Evolutionary conservation across 2,329 filamentous ascomycete genomes (phyloP).

Genomic region (Colletotrichum chrysophilum): DNA sequence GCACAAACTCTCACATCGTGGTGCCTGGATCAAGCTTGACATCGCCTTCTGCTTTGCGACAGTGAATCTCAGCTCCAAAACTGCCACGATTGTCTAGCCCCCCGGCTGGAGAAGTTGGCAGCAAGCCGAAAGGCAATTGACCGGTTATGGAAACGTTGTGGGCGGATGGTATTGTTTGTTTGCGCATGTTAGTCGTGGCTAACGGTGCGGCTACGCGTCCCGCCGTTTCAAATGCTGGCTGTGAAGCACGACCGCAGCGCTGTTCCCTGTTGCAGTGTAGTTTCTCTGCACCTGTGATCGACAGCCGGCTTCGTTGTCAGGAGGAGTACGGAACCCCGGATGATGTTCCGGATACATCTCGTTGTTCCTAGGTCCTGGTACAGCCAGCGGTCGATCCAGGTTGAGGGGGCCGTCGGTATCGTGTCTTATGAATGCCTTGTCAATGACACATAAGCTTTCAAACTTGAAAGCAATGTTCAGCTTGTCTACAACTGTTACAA

Average conservation of each 20-base stretch:
- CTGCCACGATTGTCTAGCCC: neutral
- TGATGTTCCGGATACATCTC: neutral
- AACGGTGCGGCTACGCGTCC: neutral
- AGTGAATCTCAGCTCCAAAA: neutral
- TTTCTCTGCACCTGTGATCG: neutral
- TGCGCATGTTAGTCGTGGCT: neutral
- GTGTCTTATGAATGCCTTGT: neutral
- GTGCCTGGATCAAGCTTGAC: neutral
- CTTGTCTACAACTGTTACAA: neutral
- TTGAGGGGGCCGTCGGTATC: neutral
- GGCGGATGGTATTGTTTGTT: neutral
- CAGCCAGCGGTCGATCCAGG: neutral
- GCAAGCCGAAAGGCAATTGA: neutral
- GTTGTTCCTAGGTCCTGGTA: neutral
- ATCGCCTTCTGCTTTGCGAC: neutral
- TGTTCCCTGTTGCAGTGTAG: neutral
- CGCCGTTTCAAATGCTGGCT: slow-evolving; percentile 4
- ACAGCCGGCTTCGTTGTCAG: neutral
- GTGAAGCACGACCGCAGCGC: neutral
- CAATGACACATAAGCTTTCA: neutral
- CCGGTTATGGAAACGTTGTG: neutral
- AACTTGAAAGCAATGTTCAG: neutral
- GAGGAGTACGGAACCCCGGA: neutral
- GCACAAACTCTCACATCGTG: neutral
- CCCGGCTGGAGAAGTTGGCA: neutral